Conservation (phyloP, 345 rosid genomes). For the Gossypium arboreum region DNA sequence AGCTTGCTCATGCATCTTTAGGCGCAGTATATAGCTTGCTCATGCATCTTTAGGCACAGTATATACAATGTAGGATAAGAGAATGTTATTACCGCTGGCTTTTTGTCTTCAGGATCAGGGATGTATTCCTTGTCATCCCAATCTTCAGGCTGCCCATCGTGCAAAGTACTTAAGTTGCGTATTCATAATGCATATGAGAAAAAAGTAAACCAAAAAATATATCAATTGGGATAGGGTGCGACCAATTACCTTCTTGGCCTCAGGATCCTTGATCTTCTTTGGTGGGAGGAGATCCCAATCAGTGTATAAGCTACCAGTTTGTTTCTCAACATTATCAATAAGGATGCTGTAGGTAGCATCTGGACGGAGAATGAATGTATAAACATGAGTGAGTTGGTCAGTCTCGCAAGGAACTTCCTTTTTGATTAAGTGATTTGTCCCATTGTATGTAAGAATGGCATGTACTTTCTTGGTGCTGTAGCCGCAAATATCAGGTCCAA, state of each 20-base stretch:
- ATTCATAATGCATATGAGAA: not conserved
- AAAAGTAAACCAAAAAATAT: not conserved
- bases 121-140: slow-evolving; percentile 95
- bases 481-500: slow-evolving; percentile 99
- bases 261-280: slow-evolving; percentile 88
- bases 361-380: slow-evolving; percentile 84
- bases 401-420: slow-evolving; percentile 99
- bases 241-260: slow-evolving; percentile 70
- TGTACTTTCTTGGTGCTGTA: slow-evolving; percentile 97
- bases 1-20: not conserved
- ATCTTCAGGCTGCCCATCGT: slow-evolving; percentile 76
- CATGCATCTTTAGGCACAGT: not conserved
- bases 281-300: slow-evolving; percentile 97
- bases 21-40: not conserved
- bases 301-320: slow-evolving; percentile 80
- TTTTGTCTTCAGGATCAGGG: slow-evolving; percentile 90
- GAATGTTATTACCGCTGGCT: slow-evolving; percentile 66
- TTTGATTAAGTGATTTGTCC: slow-evolving; percentile 78
- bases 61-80: not conserved
- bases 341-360: slow-evolving; percentile 94
- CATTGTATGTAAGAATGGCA: slow-evolving; percentile 86
- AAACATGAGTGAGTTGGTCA: slow-evolving; percentile 93
- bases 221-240: not conserved
- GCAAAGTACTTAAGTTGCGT: not conserved
- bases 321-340: slow-evolving; percentile 88